phyloP scores from a whole-genome alignment of 2,329 filamentous ascomycete species.

The Penicillium sp. region DNA sequence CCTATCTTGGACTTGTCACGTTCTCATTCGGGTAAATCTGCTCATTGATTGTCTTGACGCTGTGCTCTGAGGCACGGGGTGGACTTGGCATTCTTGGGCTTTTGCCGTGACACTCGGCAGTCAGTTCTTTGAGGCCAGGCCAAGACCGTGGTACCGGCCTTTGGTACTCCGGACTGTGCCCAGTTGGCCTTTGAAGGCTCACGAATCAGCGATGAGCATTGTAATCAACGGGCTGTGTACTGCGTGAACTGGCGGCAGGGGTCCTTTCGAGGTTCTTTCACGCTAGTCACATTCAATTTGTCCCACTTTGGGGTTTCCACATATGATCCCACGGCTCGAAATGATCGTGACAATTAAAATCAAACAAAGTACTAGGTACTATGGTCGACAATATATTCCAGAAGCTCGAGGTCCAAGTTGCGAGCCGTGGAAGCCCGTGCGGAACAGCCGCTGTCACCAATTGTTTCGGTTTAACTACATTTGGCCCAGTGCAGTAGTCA shows the following conservation, averaged over 20 bases:
- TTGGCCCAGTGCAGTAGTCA: slow-evolving; percentile 7
- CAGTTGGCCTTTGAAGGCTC: background rate
- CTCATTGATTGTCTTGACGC: slow-evolving; percentile 1
- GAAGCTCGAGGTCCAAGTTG: background rate
- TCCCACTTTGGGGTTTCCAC: background rate
- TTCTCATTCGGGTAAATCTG: background rate
- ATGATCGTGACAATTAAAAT: background rate
- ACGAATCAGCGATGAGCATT: background rate
- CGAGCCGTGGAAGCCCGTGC: background rate
- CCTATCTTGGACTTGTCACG: background rate
- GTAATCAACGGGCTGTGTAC: background rate
- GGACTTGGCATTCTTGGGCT: slow-evolving; percentile 5
- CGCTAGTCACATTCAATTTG: background rate
- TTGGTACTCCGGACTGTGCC: background rate
- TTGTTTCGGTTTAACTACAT: slow-evolving; percentile 5
- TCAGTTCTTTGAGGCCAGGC: background rate
- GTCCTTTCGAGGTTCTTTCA: background rate
- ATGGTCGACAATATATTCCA: background rate
- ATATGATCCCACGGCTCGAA: background rate
- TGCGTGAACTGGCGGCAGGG: background rate
- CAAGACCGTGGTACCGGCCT: background rate
- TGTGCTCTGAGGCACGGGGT: background rate
- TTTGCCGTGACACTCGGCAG: background rate
- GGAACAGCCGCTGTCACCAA: background rate
- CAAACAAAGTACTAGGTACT: background rate